These are phyloP conservation scores for Candida glucosophila DNA, from an alignment of 1,139 yeast species.

Conservation along the genomic window DNA sequence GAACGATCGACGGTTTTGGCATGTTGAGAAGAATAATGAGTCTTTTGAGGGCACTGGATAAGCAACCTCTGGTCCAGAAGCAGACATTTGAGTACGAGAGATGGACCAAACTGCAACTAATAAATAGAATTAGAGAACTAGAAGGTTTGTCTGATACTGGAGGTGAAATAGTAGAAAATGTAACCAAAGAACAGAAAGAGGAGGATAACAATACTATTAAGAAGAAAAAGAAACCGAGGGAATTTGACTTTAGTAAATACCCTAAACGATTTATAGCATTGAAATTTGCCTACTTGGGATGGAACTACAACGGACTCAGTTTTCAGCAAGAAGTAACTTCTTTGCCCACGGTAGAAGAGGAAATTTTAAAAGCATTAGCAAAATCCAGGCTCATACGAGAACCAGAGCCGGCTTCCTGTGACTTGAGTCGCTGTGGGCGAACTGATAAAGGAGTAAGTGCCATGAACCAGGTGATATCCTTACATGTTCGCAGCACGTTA, in stretches of 20 bases:
- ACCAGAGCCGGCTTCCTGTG: slow-evolving; percentile 50
- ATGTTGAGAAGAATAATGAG: slow-evolving; percentile 20
- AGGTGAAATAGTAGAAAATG: too few relatives aligned
- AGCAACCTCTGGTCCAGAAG: slow-evolving; percentile 3
- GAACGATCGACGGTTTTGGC: background rate
- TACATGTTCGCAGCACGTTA: slow-evolving; percentile 64
- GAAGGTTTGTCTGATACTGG: too few relatives aligned
- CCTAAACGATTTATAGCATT: slow-evolving; percentile 68
- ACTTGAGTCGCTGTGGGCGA: slow-evolving; percentile 89
- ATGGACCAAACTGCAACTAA: slow-evolving; percentile 49
- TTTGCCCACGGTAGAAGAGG: slow-evolving; percentile 81
- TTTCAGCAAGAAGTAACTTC: slow-evolving; percentile 68
- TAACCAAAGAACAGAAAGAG: too few relatives aligned
- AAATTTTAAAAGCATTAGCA: slow-evolving; percentile 60
- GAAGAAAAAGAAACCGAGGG: slow-evolving; percentile 23
- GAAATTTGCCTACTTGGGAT: slow-evolving; percentile 80
- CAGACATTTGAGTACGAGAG: slow-evolving; percentile 25
- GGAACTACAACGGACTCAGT: slow-evolving; percentile 91
- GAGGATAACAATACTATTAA: too few relatives aligned
- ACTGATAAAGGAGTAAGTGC: slow-evolving; percentile 98
- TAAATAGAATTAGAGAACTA: slow-evolving; percentile 37
- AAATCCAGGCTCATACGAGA: slow-evolving; percentile 60
- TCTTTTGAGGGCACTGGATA: slow-evolving; percentile 9
- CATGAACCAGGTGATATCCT: slow-evolving; percentile 85
- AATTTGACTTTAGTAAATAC: slow-evolving; percentile 63